These are phyloP conservation scores for Teratosphaeria epicoccoides DNA, from an alignment of 2,329 filamentous ascomycete species.

Conservation along the genomic window DNA sequence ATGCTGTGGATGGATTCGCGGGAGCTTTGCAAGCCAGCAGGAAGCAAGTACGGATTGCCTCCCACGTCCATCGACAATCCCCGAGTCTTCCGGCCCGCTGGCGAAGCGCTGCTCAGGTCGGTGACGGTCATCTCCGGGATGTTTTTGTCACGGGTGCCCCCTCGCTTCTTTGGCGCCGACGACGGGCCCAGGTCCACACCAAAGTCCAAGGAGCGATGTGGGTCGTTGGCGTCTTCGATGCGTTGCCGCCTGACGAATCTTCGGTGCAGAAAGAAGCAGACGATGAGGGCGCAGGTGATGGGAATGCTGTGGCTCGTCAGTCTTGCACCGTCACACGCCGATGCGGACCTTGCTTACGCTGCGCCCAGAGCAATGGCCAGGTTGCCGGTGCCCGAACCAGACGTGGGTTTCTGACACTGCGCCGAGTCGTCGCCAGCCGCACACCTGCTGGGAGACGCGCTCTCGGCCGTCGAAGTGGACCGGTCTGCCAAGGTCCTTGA, in stretches of 20 bases:
- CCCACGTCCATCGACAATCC: slow-evolving; percentile 56
- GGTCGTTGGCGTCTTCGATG: slow-evolving; percentile 72
- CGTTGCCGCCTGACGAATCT: slow-evolving; percentile 61
- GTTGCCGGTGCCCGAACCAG: slow-evolving; percentile 16
- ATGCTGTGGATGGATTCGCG: slow-evolving; percentile 79
- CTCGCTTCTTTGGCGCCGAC: slow-evolving; percentile 22
- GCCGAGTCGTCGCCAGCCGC: slow-evolving; percentile 13
- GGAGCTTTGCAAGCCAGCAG: slow-evolving; percentile 66
- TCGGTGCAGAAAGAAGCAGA: slow-evolving; percentile 69
- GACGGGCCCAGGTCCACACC: slow-evolving; percentile 50
- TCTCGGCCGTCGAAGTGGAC: slow-evolving; percentile 6
- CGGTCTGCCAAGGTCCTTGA: slow-evolving; percentile 16
- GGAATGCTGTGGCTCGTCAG: slow-evolving; percentile 55
- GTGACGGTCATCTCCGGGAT: slow-evolving; percentile 50
- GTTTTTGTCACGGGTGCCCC: slow-evolving; percentile 31
- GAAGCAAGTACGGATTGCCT: slow-evolving; percentile 85
- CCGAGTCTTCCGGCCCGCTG: slow-evolving; percentile 26
- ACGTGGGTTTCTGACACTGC: slow-evolving; percentile 20
- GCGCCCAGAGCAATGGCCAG: slow-evolving; percentile 26
- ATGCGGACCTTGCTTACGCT: slow-evolving; percentile 20
- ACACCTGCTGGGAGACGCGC: slow-evolving; percentile 15
- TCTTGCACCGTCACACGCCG: background rate
- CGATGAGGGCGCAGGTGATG: slow-evolving; percentile 52
- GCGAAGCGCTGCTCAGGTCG: slow-evolving; percentile 12
- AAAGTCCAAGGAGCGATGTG: slow-evolving; percentile 86